phyloP scores from a whole-genome alignment of 2,329 filamentous ascomycete genomes.

The Coniosporium tulheliwenetii region DNA sequence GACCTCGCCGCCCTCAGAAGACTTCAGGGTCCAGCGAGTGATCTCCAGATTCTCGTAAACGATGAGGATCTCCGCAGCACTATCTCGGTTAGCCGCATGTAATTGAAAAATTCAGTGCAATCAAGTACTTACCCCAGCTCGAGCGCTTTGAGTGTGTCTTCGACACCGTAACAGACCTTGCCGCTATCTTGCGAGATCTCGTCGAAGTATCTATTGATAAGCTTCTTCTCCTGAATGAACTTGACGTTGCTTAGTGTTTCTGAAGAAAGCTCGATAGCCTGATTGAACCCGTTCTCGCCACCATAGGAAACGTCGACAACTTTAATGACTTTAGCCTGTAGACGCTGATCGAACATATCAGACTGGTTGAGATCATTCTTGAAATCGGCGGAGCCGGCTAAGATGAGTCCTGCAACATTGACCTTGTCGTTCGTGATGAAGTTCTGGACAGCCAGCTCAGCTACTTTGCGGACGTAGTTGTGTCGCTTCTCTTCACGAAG shows the following conservation, averaged over 20 bases:
- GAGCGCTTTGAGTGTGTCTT: slow-evolving; percentile 91
- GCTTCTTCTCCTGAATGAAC: slow-evolving; percentile 99
- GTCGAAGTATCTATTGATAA: slow-evolving; percentile 97
- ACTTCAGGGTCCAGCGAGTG: slow-evolving; percentile 80
- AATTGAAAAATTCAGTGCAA: too few species aligned
- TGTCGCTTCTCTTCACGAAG: slow-evolving; percentile 98
- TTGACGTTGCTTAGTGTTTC: slow-evolving; percentile 98
- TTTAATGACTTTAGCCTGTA: slow-evolving; percentile 94
- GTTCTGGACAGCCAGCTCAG: slow-evolving; percentile 94
- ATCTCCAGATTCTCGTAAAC: slow-evolving; percentile 96
- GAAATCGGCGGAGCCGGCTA: slow-evolving; percentile 97
- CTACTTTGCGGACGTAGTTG: slow-evolving; percentile 99
- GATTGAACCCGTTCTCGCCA: slow-evolving; percentile 99
- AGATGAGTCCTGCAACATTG: slow-evolving; percentile 88
- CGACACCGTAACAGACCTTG: slow-evolving; percentile 93
- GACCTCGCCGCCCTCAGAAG: slow-evolving; percentile 53
- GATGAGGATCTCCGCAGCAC: slow-evolving; percentile 86
- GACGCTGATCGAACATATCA: slow-evolving; percentile 87
- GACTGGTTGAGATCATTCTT: slow-evolving; percentile 98
- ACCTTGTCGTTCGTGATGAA: slow-evolving; percentile 98
- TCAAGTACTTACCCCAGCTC: slow-evolving; percentile 39
- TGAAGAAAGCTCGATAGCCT: slow-evolving; percentile 87
- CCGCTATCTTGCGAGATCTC: slow-evolving; percentile 97
- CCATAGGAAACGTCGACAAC: slow-evolving; percentile 98
- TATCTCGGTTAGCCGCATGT: slow-evolving; percentile 16